phyloP scores from a whole-genome alignment of 2,329 filamentous ascomycete genomes.

The Scedosporium aurantiacum region DNA sequence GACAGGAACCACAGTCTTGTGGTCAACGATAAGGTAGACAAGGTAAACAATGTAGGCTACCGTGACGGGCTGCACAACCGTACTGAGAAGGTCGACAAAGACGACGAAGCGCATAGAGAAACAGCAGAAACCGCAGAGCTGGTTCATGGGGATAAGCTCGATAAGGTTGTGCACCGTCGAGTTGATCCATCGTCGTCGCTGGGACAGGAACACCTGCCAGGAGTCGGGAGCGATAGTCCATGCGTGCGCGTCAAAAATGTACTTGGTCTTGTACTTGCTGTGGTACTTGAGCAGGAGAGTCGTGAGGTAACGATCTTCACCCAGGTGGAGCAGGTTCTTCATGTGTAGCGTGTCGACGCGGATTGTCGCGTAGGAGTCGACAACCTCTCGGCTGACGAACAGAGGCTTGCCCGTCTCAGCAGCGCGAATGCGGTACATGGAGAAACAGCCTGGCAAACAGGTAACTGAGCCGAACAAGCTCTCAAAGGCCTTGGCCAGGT shows the following conservation, averaged over 20 bases:
- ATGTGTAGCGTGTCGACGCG: conserved; percentile 96
- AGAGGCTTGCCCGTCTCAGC: conserved; percentile 91
- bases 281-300: conserved; percentile 90
- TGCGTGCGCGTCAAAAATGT: conserved; percentile 80
- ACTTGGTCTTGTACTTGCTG: conserved; percentile 95
- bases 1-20: conserved; percentile 58
- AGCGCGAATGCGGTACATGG: conserved; percentile 94
- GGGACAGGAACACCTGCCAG: conserved; percentile 89
- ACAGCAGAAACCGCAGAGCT: conserved; percentile 98
- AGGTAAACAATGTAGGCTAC: conserved; percentile 85
- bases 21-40: conserved; percentile 58
- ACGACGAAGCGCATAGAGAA: conserved; percentile 99
- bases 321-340: conserved; percentile 94
- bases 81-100: conserved; percentile 86
- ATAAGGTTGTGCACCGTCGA: conserved; percentile 96
- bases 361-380: conserved; percentile 80
- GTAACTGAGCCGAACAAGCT: conserved; percentile 95
- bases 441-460: conserved; percentile 96
- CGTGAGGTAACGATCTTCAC: conserved; percentile 95
- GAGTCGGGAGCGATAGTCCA: conserved; percentile 96
- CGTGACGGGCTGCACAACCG: conserved; percentile 82
- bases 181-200: conserved; percentile 99
- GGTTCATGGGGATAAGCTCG: conserved; percentile 83
- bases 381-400: conserved; percentile 86
- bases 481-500: conserved; percentile 92